phyloP scores from a whole-genome alignment of 2,329 filamentous ascomycete genomes.

The Fulvia fulva region DNA sequence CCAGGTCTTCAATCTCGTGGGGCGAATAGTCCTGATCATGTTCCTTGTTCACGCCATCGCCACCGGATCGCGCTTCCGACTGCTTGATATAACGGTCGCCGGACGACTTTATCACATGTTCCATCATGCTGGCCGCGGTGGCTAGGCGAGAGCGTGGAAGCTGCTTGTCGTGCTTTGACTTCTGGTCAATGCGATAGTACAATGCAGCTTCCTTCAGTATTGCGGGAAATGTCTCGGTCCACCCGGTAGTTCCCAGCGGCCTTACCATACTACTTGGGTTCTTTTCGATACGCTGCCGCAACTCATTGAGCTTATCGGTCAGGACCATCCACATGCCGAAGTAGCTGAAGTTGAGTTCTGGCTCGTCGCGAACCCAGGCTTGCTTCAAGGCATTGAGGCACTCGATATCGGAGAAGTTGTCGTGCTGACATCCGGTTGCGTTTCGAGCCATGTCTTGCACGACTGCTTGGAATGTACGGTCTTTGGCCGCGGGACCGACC shows the following conservation, averaged over 20 bases:
- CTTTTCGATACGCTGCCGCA: not conserved
- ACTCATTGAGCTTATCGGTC: not conserved
- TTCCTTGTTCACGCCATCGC: no score
- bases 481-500: not conserved
- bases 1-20: no score
- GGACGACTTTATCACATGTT: not conserved
- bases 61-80: not conserved
- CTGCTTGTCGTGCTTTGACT: not conserved
- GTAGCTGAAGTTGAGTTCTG: constrained; percentile 1
- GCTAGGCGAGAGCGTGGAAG: not conserved
- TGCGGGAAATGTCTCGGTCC: not conserved
- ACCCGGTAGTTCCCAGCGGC: not conserved
- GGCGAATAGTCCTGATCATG: no score
- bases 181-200: not conserved
- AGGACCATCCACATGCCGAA: not conserved
- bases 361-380: not conserved
- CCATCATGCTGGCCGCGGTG: not conserved
- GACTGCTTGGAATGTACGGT: not conserved
- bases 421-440: not conserved
- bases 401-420: not conserved
- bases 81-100: not conserved
- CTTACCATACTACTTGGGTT: not conserved
- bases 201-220: not conserved
- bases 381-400: not conserved
- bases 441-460: not conserved